phyloP scores from a whole-genome alignment of 257 asterid genomes.

The Solanum ossicruentum region DNA sequence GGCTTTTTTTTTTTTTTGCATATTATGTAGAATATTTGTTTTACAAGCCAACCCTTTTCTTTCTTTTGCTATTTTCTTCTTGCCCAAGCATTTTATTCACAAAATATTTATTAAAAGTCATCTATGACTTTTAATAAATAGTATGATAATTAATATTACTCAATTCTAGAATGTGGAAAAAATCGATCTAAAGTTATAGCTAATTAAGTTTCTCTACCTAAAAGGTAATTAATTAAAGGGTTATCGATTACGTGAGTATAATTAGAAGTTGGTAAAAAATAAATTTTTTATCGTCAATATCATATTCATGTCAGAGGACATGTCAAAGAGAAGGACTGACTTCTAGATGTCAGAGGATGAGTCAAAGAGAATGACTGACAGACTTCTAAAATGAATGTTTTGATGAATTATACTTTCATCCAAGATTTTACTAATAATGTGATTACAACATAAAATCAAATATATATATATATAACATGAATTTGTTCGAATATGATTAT shows the following conservation, averaged over 20 bases:
- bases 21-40: not conserved
- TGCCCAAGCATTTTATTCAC: not conserved
- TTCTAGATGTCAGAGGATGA: not conserved
- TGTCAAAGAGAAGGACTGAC: not conserved
- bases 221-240: no score
- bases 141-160: not conserved
- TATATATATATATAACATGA: no score
- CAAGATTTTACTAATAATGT: not conserved
- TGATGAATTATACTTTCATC: no score
- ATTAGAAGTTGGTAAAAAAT: no score
- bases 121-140: no score
- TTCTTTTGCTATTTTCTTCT: not conserved
- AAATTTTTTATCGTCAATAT: no score
- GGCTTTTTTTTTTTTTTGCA: not conserved
- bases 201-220: no score
- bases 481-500: not conserved
- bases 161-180: not conserved
- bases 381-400: not conserved
- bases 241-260: no score
- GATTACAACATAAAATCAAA: not conserved
- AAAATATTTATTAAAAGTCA: no score
- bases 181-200: not conserved
- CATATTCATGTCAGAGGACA: no score
- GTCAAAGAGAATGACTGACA: no score
- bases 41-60: not conserved